A percentile compares a stretch with the other conserved stretches of the same genome.
These are phyloP conservation scores for Linnemannia exigua DNA, from an alignment of 192 early-diverging fungal species.

Conservation along the genomic window DNA sequence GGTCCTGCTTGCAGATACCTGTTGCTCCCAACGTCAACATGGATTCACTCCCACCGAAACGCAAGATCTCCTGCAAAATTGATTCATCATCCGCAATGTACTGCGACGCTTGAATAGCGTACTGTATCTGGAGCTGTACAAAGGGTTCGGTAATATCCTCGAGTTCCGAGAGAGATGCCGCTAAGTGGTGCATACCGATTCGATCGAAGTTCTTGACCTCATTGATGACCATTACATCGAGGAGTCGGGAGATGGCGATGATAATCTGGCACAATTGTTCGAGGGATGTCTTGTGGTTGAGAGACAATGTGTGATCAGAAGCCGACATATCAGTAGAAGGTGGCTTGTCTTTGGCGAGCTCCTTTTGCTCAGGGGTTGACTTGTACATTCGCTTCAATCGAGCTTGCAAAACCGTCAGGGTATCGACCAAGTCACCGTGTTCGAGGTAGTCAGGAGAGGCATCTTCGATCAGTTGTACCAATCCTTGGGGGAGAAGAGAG, in stretches of 20 bases:
- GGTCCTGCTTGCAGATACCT: background rate
- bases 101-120: background rate
- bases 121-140: background rate
- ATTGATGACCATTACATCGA: background rate
- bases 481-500: background rate
- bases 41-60: background rate
- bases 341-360: too few species aligned
- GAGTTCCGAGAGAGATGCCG: background rate
- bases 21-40: background rate
- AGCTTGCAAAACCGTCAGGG: background rate
- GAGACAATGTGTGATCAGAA: too few species aligned
- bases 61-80: background rate
- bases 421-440: background rate
- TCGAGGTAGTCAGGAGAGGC: too few species aligned
- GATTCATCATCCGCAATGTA: background rate
- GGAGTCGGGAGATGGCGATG: background rate
- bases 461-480: background rate
- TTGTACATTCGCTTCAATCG: background rate
- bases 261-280: background rate
- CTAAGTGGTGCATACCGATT: background rate
- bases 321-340: too few species aligned
- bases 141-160: background rate
- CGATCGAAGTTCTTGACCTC: background rate
- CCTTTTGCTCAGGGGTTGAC: too few species aligned
- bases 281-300: too few species aligned